Base-by-base conservation (phyloP, 1,284 basidiomycete genomes). In the Irpex sp. region DNA sequence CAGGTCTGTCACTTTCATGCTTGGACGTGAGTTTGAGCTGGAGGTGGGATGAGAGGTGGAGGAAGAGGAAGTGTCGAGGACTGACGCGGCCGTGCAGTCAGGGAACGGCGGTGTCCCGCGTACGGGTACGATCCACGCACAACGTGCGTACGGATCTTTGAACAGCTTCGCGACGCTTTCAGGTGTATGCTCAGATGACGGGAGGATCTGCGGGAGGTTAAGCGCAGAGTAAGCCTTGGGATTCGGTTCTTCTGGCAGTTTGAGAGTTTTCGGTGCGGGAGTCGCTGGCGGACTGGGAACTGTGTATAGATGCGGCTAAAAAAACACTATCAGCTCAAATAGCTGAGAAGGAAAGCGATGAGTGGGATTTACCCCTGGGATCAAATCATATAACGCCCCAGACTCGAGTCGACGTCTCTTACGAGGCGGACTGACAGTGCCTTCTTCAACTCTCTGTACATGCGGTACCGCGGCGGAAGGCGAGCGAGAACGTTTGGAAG, bases 101-200 rank as follows among this genome's bases (percentile, higher is more conserved):
- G 73, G 67, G 82, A 83, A 88, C 9, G 82, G 82, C 35, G 82
- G 67, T 10, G 55, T 68, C 9, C 87, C 87, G 10, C 84, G 80
- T 6, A 88, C 68, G 42, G 87, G 87, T 45, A 89, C 75, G n/a
- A 88, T 67, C 87, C 87, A 89, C 3, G 82, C 52, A 14, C 21
- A 54, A 12, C 52, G 52, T 1, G 52, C 9, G 14, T 54, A 36
- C 0, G 33, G 33, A 18, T 54, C 28, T 14, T 36, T 16, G 9
- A 54, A 54, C 12, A 18, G 21, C 3, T 19, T 36, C 3, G 19
- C 8, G 52, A 54, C 5, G 14, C 21, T 28, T 16, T 54, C 21
- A 5, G 3, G 4, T 7, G 33, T 28, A 54, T 36, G 28, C 7
- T 4, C 5, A 0, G 52, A 54, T 36, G 52, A 18, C 5, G 52